Conservation (phyloP, 345 rosid genomes). For the Acer negundo region DNA sequence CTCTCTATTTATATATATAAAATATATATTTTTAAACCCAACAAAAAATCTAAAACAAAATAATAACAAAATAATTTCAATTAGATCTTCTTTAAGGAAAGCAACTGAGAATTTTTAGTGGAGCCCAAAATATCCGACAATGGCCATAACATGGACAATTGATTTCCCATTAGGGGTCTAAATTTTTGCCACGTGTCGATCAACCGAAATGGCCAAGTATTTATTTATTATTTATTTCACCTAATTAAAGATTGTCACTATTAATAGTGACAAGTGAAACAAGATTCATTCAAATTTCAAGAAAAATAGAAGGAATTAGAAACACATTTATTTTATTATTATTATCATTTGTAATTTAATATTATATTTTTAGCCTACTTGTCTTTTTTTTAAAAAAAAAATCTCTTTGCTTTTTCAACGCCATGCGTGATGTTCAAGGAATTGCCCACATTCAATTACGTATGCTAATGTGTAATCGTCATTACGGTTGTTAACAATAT, state of each 20-base stretch:
- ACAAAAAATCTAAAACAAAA: background rate
- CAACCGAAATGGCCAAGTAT: background rate
- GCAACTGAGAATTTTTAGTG: background rate
- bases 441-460: background rate
- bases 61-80: background rate
- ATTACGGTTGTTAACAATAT: no score
- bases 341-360: no score
- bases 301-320: no score
- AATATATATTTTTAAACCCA: background rate
- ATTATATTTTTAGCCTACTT: background rate
- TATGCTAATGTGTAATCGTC: no score
- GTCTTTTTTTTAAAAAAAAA: background rate
- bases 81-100: background rate
- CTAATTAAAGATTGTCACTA: background rate
- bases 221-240: background rate
- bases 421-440: slow-evolving; percentile 8
- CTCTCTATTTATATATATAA: no score
- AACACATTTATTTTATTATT: no score
- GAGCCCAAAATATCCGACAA: slow-evolving; percentile 14
- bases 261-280: background rate
- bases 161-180: no score
- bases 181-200: background rate
- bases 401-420: background rate
- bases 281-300: background rate
- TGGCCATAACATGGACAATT: no score